Evolutionary conservation across 2,329 filamentous ascomycete species (phyloP).

Genomic region (Ophiosphaerella herpotricha): DNA sequence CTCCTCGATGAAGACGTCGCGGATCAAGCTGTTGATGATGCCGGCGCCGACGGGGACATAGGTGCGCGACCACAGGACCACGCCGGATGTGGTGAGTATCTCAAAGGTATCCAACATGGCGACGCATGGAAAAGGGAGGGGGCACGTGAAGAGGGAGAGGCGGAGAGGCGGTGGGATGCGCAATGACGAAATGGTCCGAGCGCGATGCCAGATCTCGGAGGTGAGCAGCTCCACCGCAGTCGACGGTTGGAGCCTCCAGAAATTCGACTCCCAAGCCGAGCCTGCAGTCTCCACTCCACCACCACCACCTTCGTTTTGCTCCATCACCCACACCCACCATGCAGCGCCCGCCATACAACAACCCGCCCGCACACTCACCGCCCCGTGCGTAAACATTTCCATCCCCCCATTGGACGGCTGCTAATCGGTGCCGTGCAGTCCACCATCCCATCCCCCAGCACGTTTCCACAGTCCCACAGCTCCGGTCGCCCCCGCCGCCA

Average conservation of each 20-base stretch:
- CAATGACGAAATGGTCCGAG: conserved; percentile 37
- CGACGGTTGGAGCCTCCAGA: conserved; percentile 6
- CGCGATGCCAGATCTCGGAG: conserved; percentile 27
- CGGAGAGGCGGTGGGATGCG: conserved; percentile 8
- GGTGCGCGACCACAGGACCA: conserved; percentile 93
- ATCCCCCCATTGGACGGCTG: neutral
- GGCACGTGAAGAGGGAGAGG: conserved; percentile 1
- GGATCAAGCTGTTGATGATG: conserved; percentile 92
- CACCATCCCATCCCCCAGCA: conserved; percentile 98
- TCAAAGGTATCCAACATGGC: conserved; percentile 95
- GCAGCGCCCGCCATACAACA: conserved; percentile 82
- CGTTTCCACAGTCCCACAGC: conserved; percentile 95
- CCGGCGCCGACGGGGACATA: conserved; percentile 80
- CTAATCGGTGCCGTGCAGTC: conserved; percentile 9
- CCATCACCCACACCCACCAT: conserved; percentile 56
- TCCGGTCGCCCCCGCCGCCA: conserved; percentile 89
- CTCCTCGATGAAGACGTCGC: conserved; percentile 97
- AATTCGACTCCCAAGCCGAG: conserved; percentile 9
- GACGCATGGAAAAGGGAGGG: conserved; percentile 6
- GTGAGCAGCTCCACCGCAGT: conserved; percentile 11
- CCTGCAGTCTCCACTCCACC: conserved; percentile 6
- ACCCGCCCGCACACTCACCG: conserved; percentile 77
- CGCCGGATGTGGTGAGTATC: conserved; percentile 91
- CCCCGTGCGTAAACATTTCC: conserved; percentile 60
- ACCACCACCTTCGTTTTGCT: conserved; percentile 7